Conservation (phyloP, 2,329 filamentous ascomycete species). For the Fusarium sp. region DNA sequence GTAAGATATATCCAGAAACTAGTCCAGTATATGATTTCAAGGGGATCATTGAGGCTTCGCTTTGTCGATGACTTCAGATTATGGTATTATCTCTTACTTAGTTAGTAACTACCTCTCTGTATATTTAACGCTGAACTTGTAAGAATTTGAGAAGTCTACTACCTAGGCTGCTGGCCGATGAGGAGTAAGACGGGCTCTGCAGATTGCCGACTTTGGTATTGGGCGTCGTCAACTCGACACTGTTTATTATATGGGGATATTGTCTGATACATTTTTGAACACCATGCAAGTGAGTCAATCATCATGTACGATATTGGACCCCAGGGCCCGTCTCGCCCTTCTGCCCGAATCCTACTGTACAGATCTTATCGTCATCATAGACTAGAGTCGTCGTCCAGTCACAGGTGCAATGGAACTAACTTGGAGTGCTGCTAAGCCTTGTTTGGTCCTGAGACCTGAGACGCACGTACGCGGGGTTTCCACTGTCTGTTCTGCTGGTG, state of each 20-base stretch:
- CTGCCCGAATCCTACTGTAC: not conserved
- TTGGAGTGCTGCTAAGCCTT: constrained; percentile 12
- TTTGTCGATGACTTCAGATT: not conserved
- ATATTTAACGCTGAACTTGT: not conserved
- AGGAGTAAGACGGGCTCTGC: constrained; percentile 8
- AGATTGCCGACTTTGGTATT: not conserved
- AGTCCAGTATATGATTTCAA: not conserved
- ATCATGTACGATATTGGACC: not conserved
- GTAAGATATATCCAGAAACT: no score
- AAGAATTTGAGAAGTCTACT: not conserved
- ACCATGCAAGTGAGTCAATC: not conserved
- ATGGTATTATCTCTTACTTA: not conserved
- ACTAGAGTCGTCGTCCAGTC: constrained; percentile 22
- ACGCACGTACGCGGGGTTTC: constrained; percentile 21
- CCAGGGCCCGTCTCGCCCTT: not conserved
- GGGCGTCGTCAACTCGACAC: not conserved
- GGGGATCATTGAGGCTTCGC: not conserved
- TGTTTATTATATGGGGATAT: not conserved
- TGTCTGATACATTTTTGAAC: not conserved
- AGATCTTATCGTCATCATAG: constrained; percentile 26
- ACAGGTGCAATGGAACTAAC: not conserved
- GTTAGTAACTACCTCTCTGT: not conserved
- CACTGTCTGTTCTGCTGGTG: not conserved
- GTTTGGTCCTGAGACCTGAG: constrained; percentile 12
- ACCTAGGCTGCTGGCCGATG: constrained; percentile 10